Evolutionary conservation across 2,329 filamentous ascomycete genomes (phyloP), one percentile per base, ranked within the genome.

Genomic region (Fusarium mangiferae): DNA sequence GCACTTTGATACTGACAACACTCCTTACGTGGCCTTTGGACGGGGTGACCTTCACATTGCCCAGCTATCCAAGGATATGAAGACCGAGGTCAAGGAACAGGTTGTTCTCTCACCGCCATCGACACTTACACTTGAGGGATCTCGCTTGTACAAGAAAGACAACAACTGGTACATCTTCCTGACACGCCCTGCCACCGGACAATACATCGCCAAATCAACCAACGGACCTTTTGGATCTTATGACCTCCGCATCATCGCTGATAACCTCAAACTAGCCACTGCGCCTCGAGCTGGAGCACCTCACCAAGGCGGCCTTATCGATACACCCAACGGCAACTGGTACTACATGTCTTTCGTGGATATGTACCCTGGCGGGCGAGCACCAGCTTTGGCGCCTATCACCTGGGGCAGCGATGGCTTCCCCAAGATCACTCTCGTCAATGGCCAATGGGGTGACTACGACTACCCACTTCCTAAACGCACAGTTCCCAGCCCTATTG

Each of bases 281-380:
- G 74, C 89, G 1, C 57, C 82, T 0, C 49, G 81, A 15, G 83
- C 84, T 1, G 87, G 87, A 3, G 78, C 78, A 18, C 84, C 86
- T 0, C 87, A 90, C 66, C 89, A 91, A 75, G 89, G 89, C 1
- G 85, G 86, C 20, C 79, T 91, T 6, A 84, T 91, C 2, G 83
- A 88, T 33, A 89, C 87, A 0, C 83, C 84, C 3, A 78, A 83
- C 12, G 87, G 87, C 0, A 79, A 86, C 20, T 91, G 89, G 88
- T 90, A 87, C 74, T 91, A 88, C 72, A 86, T 90, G 78, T 84
- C 86, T 0, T 91, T 90, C 73, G 78, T 85, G 10, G 87, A 88
- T 71, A 82, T 83, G 0, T 91, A 88, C 58, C 89, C 89, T 0
- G 85, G 83, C 5, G 89, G 89, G 0, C 83, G 89, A n/a, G 85